Evolutionary conservation across 1,139 yeast species (phyloP).

Genomic region (Protomyces macrosporus): DNA sequence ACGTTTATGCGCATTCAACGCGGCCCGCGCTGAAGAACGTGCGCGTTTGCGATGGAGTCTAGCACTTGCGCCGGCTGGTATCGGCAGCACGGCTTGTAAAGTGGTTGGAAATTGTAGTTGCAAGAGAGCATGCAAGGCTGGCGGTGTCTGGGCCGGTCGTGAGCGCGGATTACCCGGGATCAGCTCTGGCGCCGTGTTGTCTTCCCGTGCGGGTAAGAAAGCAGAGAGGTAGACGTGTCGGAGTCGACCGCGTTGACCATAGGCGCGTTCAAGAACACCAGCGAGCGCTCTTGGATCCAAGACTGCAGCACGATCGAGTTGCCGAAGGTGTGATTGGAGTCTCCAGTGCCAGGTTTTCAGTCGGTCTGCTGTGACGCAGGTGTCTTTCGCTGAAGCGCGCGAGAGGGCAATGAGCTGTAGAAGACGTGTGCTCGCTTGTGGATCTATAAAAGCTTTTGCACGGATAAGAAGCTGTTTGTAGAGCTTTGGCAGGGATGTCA

Average conservation of each 20-base stretch:
- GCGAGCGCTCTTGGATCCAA: slow-evolving; percentile 1
- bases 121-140: slow-evolving; percentile 3
- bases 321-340: not conserved
- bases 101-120: slow-evolving; percentile 4
- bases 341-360: not conserved
- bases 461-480: not conserved
- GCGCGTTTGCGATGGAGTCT: not conserved
- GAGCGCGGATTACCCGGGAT: slow-evolving; percentile 10
- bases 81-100: not conserved
- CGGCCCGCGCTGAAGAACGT: not conserved
- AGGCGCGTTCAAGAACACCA: not conserved
- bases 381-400: not conserved
- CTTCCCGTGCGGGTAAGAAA: not conserved
- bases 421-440: not conserved
- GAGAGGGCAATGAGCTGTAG: not conserved
- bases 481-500: not conserved
- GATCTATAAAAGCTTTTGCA: not conserved
- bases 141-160: not conserved
- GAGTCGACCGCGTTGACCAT: slow-evolving; percentile 18
- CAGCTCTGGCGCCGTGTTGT: slow-evolving; percentile 1
- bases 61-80: slow-evolving; percentile 6
- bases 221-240: slow-evolving; percentile 4
- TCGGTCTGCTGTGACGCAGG: not conserved
- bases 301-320: not conserved
- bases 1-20: not conserved